Evolutionary conservation across 495 filamentous ascomycete genomes (phyloP).

Genomic region (Penicillium angulare): DNA sequence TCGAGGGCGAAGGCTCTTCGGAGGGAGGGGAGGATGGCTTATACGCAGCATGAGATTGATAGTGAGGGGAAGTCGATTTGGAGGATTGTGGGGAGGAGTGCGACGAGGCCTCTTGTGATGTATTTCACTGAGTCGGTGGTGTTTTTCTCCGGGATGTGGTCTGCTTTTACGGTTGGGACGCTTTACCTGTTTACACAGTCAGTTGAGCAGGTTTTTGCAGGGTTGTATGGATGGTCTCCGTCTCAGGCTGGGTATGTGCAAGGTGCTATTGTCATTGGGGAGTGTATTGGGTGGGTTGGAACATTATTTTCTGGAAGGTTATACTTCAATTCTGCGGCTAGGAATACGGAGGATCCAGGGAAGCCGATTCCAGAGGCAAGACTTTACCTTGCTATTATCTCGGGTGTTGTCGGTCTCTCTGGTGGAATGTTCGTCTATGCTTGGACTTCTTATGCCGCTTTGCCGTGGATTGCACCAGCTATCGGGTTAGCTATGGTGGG

Average conservation of each 20-base stretch:
- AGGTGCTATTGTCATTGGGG: conserved; percentile 36
- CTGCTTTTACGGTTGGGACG: conserved; percentile 51
- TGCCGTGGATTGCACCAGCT: conserved; percentile 39
- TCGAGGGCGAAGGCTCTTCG: conserved; percentile 32
- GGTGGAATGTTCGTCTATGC: conserved; percentile 41
- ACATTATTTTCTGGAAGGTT: conserved; percentile 24
- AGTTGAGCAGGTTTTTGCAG: conserved; percentile 39
- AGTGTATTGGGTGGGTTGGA: conserved; percentile 28
- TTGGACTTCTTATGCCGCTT: conserved; percentile 33
- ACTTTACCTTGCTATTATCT: conserved; percentile 31
- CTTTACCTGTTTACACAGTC: conserved; percentile 51
- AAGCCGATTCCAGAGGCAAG: conserved; percentile 38
- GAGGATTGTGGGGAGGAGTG: conserved; percentile 23
- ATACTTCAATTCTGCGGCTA: conserved; percentile 29
- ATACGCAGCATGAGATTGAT: conserved; percentile 39
- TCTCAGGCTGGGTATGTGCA: conserved; percentile 38
- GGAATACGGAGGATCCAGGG: conserved; percentile 30
- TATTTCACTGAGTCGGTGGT: conserved; percentile 55
- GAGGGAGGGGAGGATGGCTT: conserved; percentile 25
- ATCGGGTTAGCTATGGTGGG: conserved; percentile 39
- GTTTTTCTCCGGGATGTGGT: conserved; percentile 48
- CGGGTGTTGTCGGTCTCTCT: conserved; percentile 29
- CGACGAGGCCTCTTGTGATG: conserved; percentile 41
- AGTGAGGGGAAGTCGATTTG: conserved; percentile 19
- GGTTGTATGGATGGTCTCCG: conserved; percentile 31